Evolutionary conservation across 495 filamentous ascomycete species (phyloP), one percentile per base, ranked within the genome.

Genomic region (Neurospora intermedia): DNA sequence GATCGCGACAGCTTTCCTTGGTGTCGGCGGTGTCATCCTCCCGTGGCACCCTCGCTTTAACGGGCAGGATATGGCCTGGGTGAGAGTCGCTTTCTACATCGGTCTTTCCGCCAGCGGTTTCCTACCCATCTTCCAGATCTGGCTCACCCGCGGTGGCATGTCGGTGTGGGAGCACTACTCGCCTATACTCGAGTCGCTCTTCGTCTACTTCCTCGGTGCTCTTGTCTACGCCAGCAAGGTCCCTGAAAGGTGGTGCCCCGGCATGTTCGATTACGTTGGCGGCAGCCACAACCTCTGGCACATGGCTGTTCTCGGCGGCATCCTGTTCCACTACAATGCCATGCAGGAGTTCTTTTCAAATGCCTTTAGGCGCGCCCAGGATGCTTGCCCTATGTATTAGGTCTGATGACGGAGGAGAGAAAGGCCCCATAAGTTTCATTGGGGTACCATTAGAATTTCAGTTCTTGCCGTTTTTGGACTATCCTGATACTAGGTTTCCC

Each of bases 11-110:
- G 90, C 92, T 75, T 80, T 89, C 20, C 87, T 99, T 18, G 95
- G 96, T 38, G 83, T 97, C 72, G 93, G 89, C 70, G 96, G 96
- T 39, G 92, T 94, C 74, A 94, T 98, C 71, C 85, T 99, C 6
- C 96, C 96, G 9, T 99, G 96, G 96, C 92, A 97, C 80, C 96
- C 96, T 2, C 91, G 88, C 15, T 99, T 99, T 85, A 99, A 99
- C 80, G 92, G 91, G 18, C 81, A 87, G 43, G 93, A 99, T 78
- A 94, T 97, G 91, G 89, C 91, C 23, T 97, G 96, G 93, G 87
- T 88, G 38, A 91, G 96, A 48, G 96, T 99, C 23, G 89, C 88
- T 59, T 99, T 99, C 85, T 99, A 95, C 78, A 89, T 96, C 46
- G 87, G 91, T 6, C 89, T 99, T 43, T 92, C 89, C 1, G 87